Base-by-base conservation (phyloP, 495 filamentous ascomycete species). In the Daldinia bambusicola region DNA sequence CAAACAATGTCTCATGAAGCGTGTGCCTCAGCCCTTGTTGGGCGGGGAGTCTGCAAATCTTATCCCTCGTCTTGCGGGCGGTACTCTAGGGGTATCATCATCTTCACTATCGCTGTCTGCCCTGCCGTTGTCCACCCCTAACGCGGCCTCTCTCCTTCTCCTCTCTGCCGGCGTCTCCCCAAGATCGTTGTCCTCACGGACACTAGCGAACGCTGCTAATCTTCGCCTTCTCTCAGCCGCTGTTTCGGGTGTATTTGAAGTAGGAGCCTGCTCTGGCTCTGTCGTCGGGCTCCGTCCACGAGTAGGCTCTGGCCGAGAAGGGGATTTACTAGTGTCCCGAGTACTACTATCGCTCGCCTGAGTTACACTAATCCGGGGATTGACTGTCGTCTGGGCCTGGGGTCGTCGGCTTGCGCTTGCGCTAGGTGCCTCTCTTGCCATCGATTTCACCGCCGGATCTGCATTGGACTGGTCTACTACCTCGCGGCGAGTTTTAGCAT, bases 91-190 rank as follows among this genome's bases (percentile, higher is more conserved):
- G 58, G 81, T 84, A 75, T 87, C 85, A 62, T 89, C 89, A 41
- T 92, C 90, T 12, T 88, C 86, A 43, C 87, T 89, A 53, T 91
- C 89, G 16, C 84, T 86, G 16, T 84, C 85, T 14, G 85, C 83
- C n/a, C 61, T 55, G 6, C 59, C 50, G 22, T 81, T 75, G 6
- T 85, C 80, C 52, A 89, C 78, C 18, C 93, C 93, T n/a, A 97
- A 81, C 4, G 94, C 95, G 1, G 93, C 95, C 61, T 96, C 88
- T 78, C 95, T 89, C 67, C 94, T 86, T 40, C 91, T 86, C 48
- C 91, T 85, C 80, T 97, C 94, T 0, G 93, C 94, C 0, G 92
- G 88, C 4, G 93, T 97, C 78, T 97, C 94, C 43, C 84, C 86
- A 2, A 79, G 81, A 26, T 89, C 87, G 16, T 77, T 77, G 7